Evolutionary conservation across 1,284 basidiomycete species (phyloP).

Genomic region (Tilletia indica): DNA sequence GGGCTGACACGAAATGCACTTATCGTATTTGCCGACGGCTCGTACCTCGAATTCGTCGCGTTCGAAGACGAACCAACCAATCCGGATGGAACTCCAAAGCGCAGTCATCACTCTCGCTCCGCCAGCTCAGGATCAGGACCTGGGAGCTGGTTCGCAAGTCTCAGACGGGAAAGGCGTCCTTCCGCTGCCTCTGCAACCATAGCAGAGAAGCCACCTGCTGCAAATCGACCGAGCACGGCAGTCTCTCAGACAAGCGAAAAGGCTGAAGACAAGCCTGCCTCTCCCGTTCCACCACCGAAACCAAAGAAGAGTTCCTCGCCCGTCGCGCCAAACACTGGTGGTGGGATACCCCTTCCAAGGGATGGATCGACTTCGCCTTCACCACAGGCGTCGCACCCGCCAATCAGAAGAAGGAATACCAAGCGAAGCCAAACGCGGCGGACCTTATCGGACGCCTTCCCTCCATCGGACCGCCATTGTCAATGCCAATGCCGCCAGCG

Average conservation of each 20-base stretch:
- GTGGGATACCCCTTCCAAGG: conserved; percentile 27
- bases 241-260: not conserved
- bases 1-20: conserved; percentile 39
- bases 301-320: conserved; percentile 26
- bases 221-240: no score
- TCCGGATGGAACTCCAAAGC: no score
- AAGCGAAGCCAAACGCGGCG: conserved; percentile 29
- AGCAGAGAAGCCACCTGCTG: no score
- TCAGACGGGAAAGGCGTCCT: no score
- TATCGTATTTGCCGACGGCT: conserved; percentile 38
- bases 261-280: conserved; percentile 19
- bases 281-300: conserved; percentile 22
- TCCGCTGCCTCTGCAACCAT: no score
- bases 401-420: conserved; percentile 19
- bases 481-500: conserved; percentile 7
- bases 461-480: not conserved
- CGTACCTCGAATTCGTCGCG: conserved; percentile 43
- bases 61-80: conserved; percentile 26
- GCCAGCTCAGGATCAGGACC: no score
- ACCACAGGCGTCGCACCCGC: conserved; percentile 24
- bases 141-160: no score
- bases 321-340: conserved; percentile 37
- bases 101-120: no score
- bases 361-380: conserved; percentile 46
- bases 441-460: not conserved